Percentiles rank a stretch among this genome's conserved stretches.
Evolutionary conservation across 179 eudicot genomes (phyloP).

Genomic region (Sideroxylon spinosum): DNA sequence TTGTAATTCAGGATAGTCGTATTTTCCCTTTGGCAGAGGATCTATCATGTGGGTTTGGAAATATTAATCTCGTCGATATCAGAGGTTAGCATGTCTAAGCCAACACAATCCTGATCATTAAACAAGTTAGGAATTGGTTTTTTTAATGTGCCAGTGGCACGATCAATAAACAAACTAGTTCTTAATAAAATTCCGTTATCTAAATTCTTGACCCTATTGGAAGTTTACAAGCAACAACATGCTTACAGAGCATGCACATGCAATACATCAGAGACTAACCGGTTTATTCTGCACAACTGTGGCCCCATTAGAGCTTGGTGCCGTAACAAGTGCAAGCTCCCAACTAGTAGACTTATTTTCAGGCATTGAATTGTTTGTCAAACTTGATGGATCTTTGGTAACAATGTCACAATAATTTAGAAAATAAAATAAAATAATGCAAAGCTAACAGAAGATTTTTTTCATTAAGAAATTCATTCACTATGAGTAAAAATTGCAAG

Average conservation of each 20-base stretch:
- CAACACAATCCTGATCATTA: too few relatives aligned
- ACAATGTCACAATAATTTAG: not conserved
- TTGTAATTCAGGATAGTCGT: too few relatives aligned
- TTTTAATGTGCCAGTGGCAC: too few relatives aligned
- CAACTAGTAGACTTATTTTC: slow-evolving; percentile 39
- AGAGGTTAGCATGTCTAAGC: too few relatives aligned
- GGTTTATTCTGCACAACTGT: slow-evolving; percentile 34
- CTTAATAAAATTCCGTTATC: not conserved
- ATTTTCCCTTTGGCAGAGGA: too few relatives aligned
- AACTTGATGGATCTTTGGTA: slow-evolving; percentile 7
- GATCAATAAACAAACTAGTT: not conserved
- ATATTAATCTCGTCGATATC: too few relatives aligned
- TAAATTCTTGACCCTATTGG: not conserved
- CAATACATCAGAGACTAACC: slow-evolving; percentile 17
- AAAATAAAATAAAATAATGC: not conserved
- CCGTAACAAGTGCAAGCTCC: slow-evolving; percentile 62
- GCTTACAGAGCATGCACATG: not conserved
- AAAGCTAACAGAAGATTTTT: not conserved
- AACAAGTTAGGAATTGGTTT: too few relatives aligned
- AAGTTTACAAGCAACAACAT: not conserved
- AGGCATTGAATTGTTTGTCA: not conserved
- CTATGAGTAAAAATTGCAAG: slow-evolving; percentile 50
- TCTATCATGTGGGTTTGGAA: too few relatives aligned
- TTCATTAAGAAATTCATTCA: slow-evolving; percentile 16
- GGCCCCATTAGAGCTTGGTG: slow-evolving; percentile 35